Conservation (phyloP, 768 basidiomycete species). For the Tricholoma terreum region DNA sequence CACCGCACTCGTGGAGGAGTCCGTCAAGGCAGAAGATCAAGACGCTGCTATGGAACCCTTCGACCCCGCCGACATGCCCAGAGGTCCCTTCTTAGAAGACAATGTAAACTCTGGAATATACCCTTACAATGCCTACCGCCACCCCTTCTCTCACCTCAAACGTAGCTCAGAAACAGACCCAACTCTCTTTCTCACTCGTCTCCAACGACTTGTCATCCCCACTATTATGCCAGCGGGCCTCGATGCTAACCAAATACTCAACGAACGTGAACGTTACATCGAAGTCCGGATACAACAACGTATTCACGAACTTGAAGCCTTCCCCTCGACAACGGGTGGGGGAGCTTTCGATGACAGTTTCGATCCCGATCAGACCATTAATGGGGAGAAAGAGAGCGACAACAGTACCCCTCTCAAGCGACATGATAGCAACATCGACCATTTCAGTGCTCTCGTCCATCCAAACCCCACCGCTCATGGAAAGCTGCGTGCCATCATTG, state of each 20-base stretch:
- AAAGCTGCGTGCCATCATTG: slow-evolving; percentile 87
- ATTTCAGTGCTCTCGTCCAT: slow-evolving; percentile 40
- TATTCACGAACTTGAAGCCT: slow-evolving; percentile 76
- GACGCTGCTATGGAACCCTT: slow-evolving; percentile 36
- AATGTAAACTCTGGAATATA: slow-evolving; percentile 79
- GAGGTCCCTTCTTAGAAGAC: slow-evolving; percentile 75
- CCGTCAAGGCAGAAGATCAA: slow-evolving; percentile 57
- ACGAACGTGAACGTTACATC: slow-evolving; percentile 89
- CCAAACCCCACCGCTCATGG: slow-evolving; percentile 68
- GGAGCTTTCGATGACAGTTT: slow-evolving; percentile 56
- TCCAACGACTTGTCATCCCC: slow-evolving; percentile 82
- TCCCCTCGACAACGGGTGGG: slow-evolving; percentile 80
- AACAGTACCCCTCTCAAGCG: slow-evolving; percentile 26
- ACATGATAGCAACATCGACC: slow-evolving; percentile 18
- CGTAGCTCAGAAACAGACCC: slow-evolving; percentile 60
- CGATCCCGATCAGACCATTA: slow-evolving; percentile 37
- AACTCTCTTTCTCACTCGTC: slow-evolving; percentile 61
- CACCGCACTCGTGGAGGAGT: slow-evolving; percentile 32
- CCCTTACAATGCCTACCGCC: slow-evolving; percentile 86
- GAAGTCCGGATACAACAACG: slow-evolving; percentile 88
- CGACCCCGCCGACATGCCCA: slow-evolving; percentile 60
- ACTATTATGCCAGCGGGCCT: slow-evolving; percentile 88
- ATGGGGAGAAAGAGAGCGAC: slow-evolving; percentile 42
- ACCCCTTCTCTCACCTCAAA: slow-evolving; percentile 80
- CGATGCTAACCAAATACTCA: slow-evolving; percentile 87